These are phyloP conservation scores for Fereydounia khargensis DNA, from an alignment of 1,284 basidiomycete species.

Conservation along the genomic window DNA sequence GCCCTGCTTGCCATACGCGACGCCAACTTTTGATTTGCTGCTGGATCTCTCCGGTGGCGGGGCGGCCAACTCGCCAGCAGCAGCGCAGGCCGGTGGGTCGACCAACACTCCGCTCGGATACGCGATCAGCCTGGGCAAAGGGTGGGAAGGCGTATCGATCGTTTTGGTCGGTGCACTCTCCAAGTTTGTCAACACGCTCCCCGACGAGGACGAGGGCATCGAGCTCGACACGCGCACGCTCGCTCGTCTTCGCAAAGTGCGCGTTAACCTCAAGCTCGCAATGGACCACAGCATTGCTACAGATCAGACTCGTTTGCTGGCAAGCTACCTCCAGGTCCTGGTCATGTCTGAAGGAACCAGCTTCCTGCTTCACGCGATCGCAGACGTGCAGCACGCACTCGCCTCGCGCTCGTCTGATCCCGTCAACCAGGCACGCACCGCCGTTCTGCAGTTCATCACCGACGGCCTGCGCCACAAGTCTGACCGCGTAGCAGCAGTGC, in stretches of 20 bases:
- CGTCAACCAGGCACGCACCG: conserved; percentile 15
- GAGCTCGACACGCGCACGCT: conserved; percentile 38
- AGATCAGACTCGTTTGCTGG: conserved; percentile 45
- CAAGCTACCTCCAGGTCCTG: conserved; percentile 49
- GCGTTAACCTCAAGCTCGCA: conserved; percentile 50
- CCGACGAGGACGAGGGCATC: conserved; percentile 35
- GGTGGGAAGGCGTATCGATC: conserved; percentile 40
- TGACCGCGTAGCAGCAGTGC: conserved; percentile 41
- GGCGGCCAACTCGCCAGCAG: conserved; percentile 11
- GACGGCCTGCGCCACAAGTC: conserved; percentile 23
- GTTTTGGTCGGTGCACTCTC: conserved; percentile 48
- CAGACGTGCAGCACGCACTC: conserved; percentile 31
- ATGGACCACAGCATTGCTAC: conserved; percentile 46
- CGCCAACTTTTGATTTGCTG: conserved; percentile 47
- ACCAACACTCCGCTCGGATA: conserved; percentile 42
- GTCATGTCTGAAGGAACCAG: conserved; percentile 43
- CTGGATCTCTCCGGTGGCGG: conserved; percentile 33
- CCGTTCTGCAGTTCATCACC: conserved; percentile 44
- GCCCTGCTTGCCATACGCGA: conserved; percentile 51
- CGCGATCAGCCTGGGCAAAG: conserved; percentile 44
- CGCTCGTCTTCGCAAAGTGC: conserved; percentile 42
- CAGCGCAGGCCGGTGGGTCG: conserved; percentile 20
- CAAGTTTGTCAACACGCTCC: conserved; percentile 52
- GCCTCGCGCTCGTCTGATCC: conserved; percentile 12
- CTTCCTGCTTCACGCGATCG: conserved; percentile 32